Base-by-base conservation (phyloP, 2,329 filamentous ascomycete species). In the Colletotrichum nymphaeae region DNA sequence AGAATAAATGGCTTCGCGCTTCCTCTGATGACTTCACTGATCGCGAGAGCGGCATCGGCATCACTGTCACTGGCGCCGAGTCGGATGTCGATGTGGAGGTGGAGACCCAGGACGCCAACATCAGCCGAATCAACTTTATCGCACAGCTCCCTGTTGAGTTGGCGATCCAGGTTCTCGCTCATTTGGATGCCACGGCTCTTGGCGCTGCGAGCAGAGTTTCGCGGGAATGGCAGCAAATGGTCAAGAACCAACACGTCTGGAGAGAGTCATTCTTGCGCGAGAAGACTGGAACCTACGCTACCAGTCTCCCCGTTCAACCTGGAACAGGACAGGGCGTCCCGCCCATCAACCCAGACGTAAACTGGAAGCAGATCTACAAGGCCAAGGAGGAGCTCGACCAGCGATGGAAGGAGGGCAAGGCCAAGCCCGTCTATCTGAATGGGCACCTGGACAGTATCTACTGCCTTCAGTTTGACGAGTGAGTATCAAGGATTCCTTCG, bases 381-480 rank as follows among this genome's bases (percentile, higher is more conserved):
- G 93, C 94, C 57, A 93, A 94, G 77, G 89, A 92, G 73, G 89
- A 93, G 75, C 88, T 99, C 74, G 93, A 95, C 77, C 86, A 88
- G 76, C 91, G 94, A 75, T 99, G 97, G 97, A 92, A 90, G 78
- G 86, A 92, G 63, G 93, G 94, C 69, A 92, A 92, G 76, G 94
- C 95, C 9, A 92, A 91, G 58, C 93, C 95, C 0, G 91, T 97
- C 69, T 98, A 98, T 82, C 88, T 99, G 26, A 95, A 97, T 78
- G 97, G 97, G 2, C 97, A 99, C 81, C 92, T 92, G 30, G 97
- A 99, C 82, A 98, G 95, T 76, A 97, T 99, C 70, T 99, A 99
- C 84, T 99, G 97, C 83, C 90, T 97, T 69, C 97, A 99, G 80
- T 99, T 98, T 81, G 97, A 99, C 81, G 96, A 98, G 93, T 95